These are phyloP conservation scores for Xylariaceae sp. DNA, from an alignment of 2,329 filamentous ascomycete species.

Conservation along the genomic window DNA sequence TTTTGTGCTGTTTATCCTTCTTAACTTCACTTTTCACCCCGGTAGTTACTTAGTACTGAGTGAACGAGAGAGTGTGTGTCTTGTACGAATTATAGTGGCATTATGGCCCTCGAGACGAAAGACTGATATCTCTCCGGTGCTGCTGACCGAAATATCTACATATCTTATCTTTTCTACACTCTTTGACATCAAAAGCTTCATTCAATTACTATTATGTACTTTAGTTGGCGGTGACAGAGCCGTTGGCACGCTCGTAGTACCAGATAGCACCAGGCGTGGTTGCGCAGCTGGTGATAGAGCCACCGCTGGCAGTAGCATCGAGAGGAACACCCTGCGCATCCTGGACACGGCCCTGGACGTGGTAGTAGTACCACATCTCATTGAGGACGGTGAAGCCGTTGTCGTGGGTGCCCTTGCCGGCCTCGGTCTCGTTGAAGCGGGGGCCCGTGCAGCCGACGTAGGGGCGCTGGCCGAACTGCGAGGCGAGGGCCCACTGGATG, in stretches of 20 bases:
- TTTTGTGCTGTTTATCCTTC: too few relatives aligned
- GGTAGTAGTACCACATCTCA: slow-evolving; percentile 64
- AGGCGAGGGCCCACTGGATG: slow-evolving; percentile 47
- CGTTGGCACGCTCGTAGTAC: slow-evolving; percentile 47
- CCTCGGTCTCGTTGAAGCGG: slow-evolving; percentile 54
- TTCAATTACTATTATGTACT: too few relatives aligned
- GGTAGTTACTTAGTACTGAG: too few relatives aligned
- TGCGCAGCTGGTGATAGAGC: slow-evolving; percentile 50
- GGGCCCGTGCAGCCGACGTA: slow-evolving; percentile 59
- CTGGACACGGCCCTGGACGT: slow-evolving; percentile 55
- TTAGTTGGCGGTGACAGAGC: neutral
- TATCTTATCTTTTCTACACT: too few relatives aligned
- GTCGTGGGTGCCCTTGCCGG: slow-evolving; percentile 50
- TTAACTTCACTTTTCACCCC: too few relatives aligned
- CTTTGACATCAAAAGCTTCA: too few relatives aligned
- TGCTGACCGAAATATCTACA: too few relatives aligned
- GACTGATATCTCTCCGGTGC: too few relatives aligned
- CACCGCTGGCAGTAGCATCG: slow-evolving; percentile 41
- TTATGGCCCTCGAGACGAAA: too few relatives aligned
- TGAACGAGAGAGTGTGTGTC: too few relatives aligned
- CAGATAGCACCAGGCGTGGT: slow-evolving; percentile 46
- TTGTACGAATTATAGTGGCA: too few relatives aligned
- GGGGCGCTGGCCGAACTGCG: slow-evolving; percentile 48
- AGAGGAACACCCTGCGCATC: slow-evolving; percentile 41
- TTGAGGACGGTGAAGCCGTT: slow-evolving; percentile 51